Evolutionary conservation across 164 flowering plant species (phyloP), one percentile per base, ranked within the genome.

Genomic region (Vitis cinerea): DNA sequence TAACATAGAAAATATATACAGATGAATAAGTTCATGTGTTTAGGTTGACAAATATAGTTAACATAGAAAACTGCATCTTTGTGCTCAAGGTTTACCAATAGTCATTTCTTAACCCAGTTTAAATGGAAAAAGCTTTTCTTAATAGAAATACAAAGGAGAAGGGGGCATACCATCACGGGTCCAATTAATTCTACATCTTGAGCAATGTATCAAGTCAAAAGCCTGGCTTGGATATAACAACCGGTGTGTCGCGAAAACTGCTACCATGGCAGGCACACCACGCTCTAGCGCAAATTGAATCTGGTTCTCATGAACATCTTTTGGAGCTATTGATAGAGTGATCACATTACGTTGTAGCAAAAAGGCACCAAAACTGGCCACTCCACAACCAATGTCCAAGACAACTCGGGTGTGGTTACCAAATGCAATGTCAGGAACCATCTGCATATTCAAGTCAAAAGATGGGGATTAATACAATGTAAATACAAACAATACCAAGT

Each of bases 361-460:
- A 74, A 77, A 92, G 14, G 94, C 92, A 63, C 95, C 97, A 81
- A 92, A 90, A 79, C 93, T 90, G 61, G 94, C 97, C 8, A 90
- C 92, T 67, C 97, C 94, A 74, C 94, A 87, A 15, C 91, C 94
- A 80, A 91, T 79, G 70, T 91, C 97, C 69, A 91, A 73, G 4
- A 64, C 88, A 65, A 85, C 85, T 54, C 85, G 82, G 48, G 84
- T 84, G 63, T 76, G 83, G 8, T 23, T 71, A 17, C 92, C 95
- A 83, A 90, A 90, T 62, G 83, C 76, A 78, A 88, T 86, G 12
- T 81, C 86, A 75, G 92, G 90, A 69, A 90, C 79, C 92, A 90
- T 86, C 95, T 90, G 80, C 59, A 74, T 17, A 63, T 16, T 2
- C 67, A 75, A 61, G 16, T 37, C 37, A 64, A 51, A 68, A 71